Base-by-base conservation (phyloP, 202 grass and related monocot genomes). In the Panicum hallii region DNA sequence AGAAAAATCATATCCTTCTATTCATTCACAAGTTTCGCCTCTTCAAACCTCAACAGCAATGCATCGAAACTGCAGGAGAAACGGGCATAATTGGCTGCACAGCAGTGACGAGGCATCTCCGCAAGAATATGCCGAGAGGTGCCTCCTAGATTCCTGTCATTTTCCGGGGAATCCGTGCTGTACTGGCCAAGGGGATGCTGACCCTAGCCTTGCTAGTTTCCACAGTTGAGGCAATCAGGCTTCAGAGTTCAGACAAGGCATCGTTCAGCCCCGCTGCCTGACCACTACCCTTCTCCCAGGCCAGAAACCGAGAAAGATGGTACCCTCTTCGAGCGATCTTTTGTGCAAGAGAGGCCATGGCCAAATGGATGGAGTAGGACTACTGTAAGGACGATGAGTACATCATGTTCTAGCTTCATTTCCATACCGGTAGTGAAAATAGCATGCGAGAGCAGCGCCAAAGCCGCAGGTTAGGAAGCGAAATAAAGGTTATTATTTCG, bases 91-190 rank as follows among this genome's bases (percentile, higher is more conserved):
- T 14, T 23, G 55, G 46, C 23, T 52, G 22, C 23, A 6, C 5
- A 74, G 56, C 6, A 41, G 43, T 4, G 28, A 17, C 11, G 38
- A 79, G n/a, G 77, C 23, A 81, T 86, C 46, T 56, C 5, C 26
- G 9, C 11, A 5, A 32, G 67, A 80, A 80, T 86, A 86, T 80
- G 83, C 77, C 34, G 19, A 20, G 44, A 67, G 77, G 32, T 66
- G 46, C 77, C 23, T 66, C 46, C 32, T 22, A 34, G 71, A 79
- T 68, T n/a, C 70, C 4, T 49, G 78, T 62, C 71, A 23, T 26
- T 26, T 26, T 1, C 26, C 26, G 26, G 26, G 26, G 26, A 26
- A 26, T 26, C 26, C 26, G 26, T 26, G 26, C 26, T 26, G 1
- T 26, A 26, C 26, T 26, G 26, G 26, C 26, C 26, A 26, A 26